These are phyloP conservation scores for Thermothielavioides terrestris DNA, from an alignment of 495 filamentous ascomycete species.

Conservation along the genomic window DNA sequence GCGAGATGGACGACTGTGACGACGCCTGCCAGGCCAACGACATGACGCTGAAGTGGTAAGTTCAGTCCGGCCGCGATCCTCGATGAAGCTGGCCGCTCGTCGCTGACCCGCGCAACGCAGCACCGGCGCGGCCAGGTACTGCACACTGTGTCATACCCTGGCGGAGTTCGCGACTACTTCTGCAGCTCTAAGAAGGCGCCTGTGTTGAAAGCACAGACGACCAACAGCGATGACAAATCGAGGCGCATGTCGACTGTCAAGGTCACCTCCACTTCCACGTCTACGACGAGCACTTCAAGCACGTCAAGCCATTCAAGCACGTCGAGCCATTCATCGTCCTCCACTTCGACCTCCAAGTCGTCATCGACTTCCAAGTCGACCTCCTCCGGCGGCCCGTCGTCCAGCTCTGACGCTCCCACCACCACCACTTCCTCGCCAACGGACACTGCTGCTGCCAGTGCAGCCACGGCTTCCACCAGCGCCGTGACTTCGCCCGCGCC, in stretches of 20 bases:
- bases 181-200: constrained; percentile 25
- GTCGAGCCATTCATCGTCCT: background rate
- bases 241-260: constrained; percentile 22
- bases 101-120: constrained; percentile 12
- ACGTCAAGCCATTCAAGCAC: background rate
- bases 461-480: background rate
- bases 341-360: background rate
- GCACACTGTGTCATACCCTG: constrained; percentile 31
- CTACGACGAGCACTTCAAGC: background rate
- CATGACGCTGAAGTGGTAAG: constrained; percentile 35
- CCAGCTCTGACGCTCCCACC: constrained; percentile 4
- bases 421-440: background rate
- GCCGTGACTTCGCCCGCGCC: background rate
- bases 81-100: background rate
- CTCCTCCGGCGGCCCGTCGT: background rate
- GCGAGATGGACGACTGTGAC: constrained; percentile 27
- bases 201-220: constrained; percentile 28
- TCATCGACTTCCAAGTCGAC: background rate
- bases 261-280: constrained; percentile 6
- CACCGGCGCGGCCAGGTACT: constrained; percentile 21
- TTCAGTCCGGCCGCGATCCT: background rate
- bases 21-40: constrained; percentile 27
- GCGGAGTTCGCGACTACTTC: constrained; percentile 32
- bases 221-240: constrained; percentile 26
- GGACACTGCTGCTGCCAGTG: background rate